Evolutionary conservation across 2,329 filamentous ascomycete species (phyloP), one percentile per base, ranked within the genome.

Genomic region (Metarhizium album): DNA sequence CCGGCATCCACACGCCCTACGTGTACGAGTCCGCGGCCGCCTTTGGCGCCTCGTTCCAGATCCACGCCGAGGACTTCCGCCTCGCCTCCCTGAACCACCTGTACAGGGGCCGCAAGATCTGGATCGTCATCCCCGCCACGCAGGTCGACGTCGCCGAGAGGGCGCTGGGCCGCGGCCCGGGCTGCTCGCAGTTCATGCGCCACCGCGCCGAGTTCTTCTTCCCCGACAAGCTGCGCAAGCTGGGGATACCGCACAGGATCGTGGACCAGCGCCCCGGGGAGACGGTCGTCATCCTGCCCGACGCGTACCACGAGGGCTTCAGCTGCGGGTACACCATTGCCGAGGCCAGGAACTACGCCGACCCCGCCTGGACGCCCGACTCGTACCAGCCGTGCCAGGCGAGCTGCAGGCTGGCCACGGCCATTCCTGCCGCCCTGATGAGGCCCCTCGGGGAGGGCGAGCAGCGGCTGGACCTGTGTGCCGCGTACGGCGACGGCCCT

Each of bases 181-280:
- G 59, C 51, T 70, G 67, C 49, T 69, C 67, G 5, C 67, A 70
- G 49, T 70, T 70, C 48, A 70, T 70, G 67, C 65, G 67, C 20
- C 67, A 70, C 55, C 62, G 67, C 40, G 67, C 67, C 35, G 67
- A 69, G 53, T 70, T 70, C 54, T 64, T 70, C 56, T 70, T 70
- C 48, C 67, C 67, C 2, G 63, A 68, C 29, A 67, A 67, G 52
- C 65, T 70, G 2, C 58, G 66, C n/a, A 66, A 65, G 53, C 59
- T 70, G 9, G 64, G 64, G 9, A 66, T 70, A 7, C 67, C 67
- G 0, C 66, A 61, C 50, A 64, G 67, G 11, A 62, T 69, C 48
- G 60, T 69, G 47, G 67, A 70, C 35, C 67, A 70, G 48, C 61
- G 65, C 1, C 65, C 67, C 5, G 67, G 67, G 6, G 67, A 70